Conservation (phyloP, 306 rosid species). For the Bauhinia variegata region DNA sequence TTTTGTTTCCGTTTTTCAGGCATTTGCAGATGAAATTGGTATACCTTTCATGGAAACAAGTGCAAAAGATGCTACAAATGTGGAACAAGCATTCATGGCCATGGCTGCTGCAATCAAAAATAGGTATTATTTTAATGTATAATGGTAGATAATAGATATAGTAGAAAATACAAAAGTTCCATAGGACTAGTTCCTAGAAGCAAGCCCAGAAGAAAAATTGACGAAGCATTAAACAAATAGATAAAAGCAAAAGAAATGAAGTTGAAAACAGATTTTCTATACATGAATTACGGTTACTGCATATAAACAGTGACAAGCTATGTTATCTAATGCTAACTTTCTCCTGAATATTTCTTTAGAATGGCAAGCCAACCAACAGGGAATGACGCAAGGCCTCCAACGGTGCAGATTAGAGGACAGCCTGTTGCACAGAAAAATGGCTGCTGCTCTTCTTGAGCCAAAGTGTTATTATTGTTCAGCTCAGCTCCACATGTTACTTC, state of each 20-base stretch:
- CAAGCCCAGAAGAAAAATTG: too few species aligned
- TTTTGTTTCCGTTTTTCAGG: slow-evolving; percentile 34
- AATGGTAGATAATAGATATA: slow-evolving; percentile 15
- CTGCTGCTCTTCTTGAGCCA: slow-evolving; percentile 54
- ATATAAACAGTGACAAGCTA: not conserved
- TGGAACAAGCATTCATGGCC: slow-evolving; percentile 64
- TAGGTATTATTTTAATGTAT: slow-evolving; percentile 35
- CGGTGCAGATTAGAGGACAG: slow-evolving; percentile 60
- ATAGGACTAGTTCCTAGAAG: not conserved
- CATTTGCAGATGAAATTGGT: slow-evolving; percentile 57
- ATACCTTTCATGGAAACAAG: slow-evolving; percentile 64
- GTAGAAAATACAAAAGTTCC: not conserved
- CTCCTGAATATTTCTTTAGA: slow-evolving; percentile 42
- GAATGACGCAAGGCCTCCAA: slow-evolving; percentile 52
- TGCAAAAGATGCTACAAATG: slow-evolving; percentile 62
- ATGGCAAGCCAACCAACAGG: slow-evolving; percentile 57
- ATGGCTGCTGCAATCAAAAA: slow-evolving; percentile 59
- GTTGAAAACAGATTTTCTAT: not conserved
- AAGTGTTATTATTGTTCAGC: slow-evolving; percentile 12
- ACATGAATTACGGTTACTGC: not conserved
- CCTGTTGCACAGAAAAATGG: slow-evolving; percentile 61
- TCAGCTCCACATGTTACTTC: slow-evolving; percentile 25
- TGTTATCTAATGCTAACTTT: slow-evolving; percentile 21
- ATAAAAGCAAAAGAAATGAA: not conserved
- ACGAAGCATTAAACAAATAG: not conserved